Evolutionary conservation across 2,329 filamentous ascomycete species (phyloP), one percentile per base, ranked within the genome.

Genomic region (Chlorencoelia australis): DNA sequence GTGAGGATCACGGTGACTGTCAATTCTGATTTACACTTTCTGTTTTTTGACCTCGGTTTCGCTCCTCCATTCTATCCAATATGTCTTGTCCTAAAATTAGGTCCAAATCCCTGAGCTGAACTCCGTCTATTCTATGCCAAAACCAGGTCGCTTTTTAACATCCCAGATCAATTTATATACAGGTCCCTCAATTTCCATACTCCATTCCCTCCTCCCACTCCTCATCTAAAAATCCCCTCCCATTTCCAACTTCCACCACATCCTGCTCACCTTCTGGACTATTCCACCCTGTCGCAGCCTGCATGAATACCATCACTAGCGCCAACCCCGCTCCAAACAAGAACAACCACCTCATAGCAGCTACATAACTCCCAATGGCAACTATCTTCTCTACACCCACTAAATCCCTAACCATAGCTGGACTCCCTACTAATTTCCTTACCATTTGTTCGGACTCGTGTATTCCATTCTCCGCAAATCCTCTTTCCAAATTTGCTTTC

Each of bases 281-380:
- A 14, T 51, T 64, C 72, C 72, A 77, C 2, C 75, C 75, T 2
- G 73, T 73, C 1, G 66, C 65, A 4, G 73, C 73, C 49, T 79
- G 75, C 11, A 74, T 54, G 2, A 68, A 44, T 1, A 68, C 58
- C 44, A 71, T 67, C 2, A 63, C 32, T 9, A 69, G 39, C 2
- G 67, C 66, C 32, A 78, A 47, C 1, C 57, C 64, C 11, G 66
- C 64, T 1, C 65, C 70, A 4, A 63, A 65, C 17, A 74, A 40
- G 44, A 75, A 75, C 27, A 79, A 53, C 5, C 60, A 60, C 33
- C 60, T 66, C 14, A 78, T 47, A 0, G 67, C 71, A n/a, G 62
- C 58, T 36, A 69, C 62, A 49, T 79, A 80, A 1, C 66, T 66
- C 9, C 56, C 40, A 1, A 75, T 52, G 0, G 75, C 75, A 17